Base-by-base conservation (phyloP, 1,284 basidiomycete species). In the Trichosporon sp. region DNA sequence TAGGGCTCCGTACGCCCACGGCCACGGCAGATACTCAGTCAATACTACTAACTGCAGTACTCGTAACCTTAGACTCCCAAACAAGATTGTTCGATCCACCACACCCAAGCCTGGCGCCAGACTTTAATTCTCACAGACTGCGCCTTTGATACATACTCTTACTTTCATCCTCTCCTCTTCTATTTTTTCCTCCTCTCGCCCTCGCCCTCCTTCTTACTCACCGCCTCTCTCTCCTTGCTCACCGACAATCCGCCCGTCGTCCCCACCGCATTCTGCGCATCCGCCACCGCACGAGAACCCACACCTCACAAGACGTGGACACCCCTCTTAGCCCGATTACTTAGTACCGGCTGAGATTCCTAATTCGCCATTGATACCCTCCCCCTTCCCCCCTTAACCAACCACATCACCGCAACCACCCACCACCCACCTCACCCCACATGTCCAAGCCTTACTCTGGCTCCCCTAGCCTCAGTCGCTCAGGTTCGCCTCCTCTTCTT, bases 371-470 rank as follows among this genome's bases (percentile, higher is more conserved):
- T 54, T 54, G 27, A 31, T 54, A 9, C 27, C 40, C 14, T 16
- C 44, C 25, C 19, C 27, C 40, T 9, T 16, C 44, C 25, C 19
- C 23, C 54, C 56, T 31, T n/a, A 56, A 27, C 33, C 57, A 57
- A 16, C 32, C 32, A 52, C 32, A 9, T 21, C 52, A 13, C 37
- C 25, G 56, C 37, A 31, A 21, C 57, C n/a, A n/a, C n/a, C n/a
- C n/a, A n/a, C n/a, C n/a, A n/a, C n/a, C n/a, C n/a, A n/a, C n/a
- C n/a, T n/a, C n/a, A n/a, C n/a, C n/a, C 44, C 58, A 36, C 63
- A 75, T 77, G 74, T 74, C 74, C 54, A 77, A 77, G 65, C 66
- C 74, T 14, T 77, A 73, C 60, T 70, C 71, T 14, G 73, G 74
- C 4, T 75, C 76, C 0, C 76, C 76, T 9, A 63, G 63, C 59